Evolutionary conservation across 176 grass and related monocot species (phyloP).

Genomic region (maize (Zea mays)): Zm-B73-REFERENCE-NAM-5.0 NC_050101.1:171613501-171614000

Average conservation of each 20-base stretch:
- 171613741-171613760: background rate
- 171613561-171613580: background rate
- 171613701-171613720: background rate
- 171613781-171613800: background rate
- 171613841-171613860: too few species aligned
- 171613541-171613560: background rate
- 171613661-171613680: slow-evolving; percentile 3
- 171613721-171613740: background rate
- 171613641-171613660: background rate
- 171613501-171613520: background rate
- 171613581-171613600: background rate
- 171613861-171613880: too few species aligned
- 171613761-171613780: background rate
- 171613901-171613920: too few species aligned
- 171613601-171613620: background rate
- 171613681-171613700: background rate
- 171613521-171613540: background rate
- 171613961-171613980: too few species aligned
- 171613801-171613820: too few species aligned
- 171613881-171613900: too few species aligned
- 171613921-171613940: too few species aligned
- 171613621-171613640: background rate
- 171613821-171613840: too few species aligned
- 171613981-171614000: too few species aligned
- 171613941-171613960: too few species aligned